phyloP scores from a whole-genome alignment of 495 filamentous ascomycete species.

The Lepidopterella palustris region DNA sequence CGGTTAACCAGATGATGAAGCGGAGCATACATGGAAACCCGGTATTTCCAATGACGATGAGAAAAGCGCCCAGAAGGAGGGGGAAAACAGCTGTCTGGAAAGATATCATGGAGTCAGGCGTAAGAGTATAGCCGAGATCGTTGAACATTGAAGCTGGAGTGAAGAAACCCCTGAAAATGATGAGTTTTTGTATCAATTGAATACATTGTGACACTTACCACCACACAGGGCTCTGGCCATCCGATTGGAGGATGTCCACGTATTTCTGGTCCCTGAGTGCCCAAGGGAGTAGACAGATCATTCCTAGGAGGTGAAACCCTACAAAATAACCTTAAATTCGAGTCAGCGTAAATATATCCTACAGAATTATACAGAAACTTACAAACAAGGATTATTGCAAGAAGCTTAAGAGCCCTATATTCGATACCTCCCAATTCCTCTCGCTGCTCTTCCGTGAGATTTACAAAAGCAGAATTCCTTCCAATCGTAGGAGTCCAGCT shows the following conservation, averaged over 20 bases:
- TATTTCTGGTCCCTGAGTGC: constrained; percentile 59
- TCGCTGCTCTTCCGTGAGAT: constrained; percentile 79
- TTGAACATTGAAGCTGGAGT: constrained; percentile 81
- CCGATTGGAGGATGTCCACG: constrained; percentile 51
- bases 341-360: constrained; percentile 59
- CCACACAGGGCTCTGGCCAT: constrained; percentile 66
- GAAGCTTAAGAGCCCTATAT: constrained; percentile 81
- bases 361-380: constrained; percentile 31
- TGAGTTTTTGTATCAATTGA: constrained; percentile 51
- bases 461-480: constrained; percentile 84
- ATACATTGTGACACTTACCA: constrained; percentile 58
- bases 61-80: constrained; percentile 65
- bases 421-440: constrained; percentile 93
- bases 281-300: constrained; percentile 70
- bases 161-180: constrained; percentile 78
- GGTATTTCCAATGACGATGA: constrained; percentile 91
- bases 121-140: constrained; percentile 74
- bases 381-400: constrained; percentile 64
- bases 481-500: constrained; percentile 90
- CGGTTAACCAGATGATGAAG: constrained; percentile 74
- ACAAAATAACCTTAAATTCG: constrained; percentile 56
- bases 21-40: constrained; percentile 91
- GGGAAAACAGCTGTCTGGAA: constrained; percentile 72
- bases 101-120: constrained; percentile 85
- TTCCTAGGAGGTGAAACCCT: constrained; percentile 65